A percentile compares a stretch with the other conserved stretches of the same genome.
Conservation (phyloP, 2,329 filamentous ascomycete species). For the Rhynchosporium secalis region DNA sequence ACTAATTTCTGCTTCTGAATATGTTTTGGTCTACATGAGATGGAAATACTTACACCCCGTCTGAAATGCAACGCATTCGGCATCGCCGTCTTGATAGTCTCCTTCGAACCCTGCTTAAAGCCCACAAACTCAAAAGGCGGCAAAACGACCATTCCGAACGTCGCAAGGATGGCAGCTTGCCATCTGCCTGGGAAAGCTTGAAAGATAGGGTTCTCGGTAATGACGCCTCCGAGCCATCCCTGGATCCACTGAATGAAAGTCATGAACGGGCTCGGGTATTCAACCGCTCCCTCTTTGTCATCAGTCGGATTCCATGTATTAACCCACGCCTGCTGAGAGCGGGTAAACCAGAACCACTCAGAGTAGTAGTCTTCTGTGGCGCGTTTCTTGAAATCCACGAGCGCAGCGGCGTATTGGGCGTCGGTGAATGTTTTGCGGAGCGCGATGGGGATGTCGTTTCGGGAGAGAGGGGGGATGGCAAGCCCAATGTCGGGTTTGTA, state of each 20-base stretch:
- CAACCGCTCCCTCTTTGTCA: constrained; percentile 38
- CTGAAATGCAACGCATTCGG: constrained; percentile 50
- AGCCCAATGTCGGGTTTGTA: constrained; percentile 45
- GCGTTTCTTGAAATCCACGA: constrained; percentile 42
- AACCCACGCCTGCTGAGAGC: constrained; percentile 47
- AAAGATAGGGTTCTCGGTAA: constrained; percentile 41
- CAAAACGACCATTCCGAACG: constrained; percentile 39
- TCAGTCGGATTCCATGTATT: constrained; percentile 47
- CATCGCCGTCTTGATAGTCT: constrained; percentile 44
- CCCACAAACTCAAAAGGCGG: constrained; percentile 32
- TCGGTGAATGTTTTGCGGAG: constrained; percentile 41
- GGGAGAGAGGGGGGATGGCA: constrained; percentile 47
- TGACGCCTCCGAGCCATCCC: constrained; percentile 42
- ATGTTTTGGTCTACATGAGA: neutral
- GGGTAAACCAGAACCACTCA: constrained; percentile 55
- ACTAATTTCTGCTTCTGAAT: neutral
- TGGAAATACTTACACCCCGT: constrained; percentile 40
- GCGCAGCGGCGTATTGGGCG: constrained; percentile 40
- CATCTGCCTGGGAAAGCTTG: constrained; percentile 40
- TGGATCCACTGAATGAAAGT: constrained; percentile 40
- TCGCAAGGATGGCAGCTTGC: constrained; percentile 43
- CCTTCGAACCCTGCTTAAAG: constrained; percentile 27
- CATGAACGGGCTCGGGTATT: constrained; percentile 41
- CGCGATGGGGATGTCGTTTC: constrained; percentile 43
- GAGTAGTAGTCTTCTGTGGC: constrained; percentile 47